Base-by-base conservation (phyloP, 169 alveolate species). In the Plasmodium malariae region DNA sequence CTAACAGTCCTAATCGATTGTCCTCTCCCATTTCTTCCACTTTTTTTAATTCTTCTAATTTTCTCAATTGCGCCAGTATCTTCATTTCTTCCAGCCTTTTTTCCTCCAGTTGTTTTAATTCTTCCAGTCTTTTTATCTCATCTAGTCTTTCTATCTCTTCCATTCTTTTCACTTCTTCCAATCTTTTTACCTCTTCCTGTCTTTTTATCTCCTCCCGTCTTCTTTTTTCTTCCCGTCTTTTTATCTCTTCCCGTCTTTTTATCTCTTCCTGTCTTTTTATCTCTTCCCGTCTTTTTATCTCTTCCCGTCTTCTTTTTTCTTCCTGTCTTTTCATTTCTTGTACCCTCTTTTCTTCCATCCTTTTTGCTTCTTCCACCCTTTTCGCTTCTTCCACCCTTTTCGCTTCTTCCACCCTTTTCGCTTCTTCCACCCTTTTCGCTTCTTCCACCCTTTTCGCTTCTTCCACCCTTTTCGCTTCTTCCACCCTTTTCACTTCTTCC, bases 111-210 rank as follows among this genome's bases (percentile, higher is more conserved):
- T 17, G 12, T 17, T 34, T 30, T 34, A 11, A 14, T 9, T 63
- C 54, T 19, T 37, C 34, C 19, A 68, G 14, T 36, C 11, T 30
- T 24, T 74, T 59, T 19, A 37, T 28, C n/a, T 36, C 32, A 21
- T 48, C 54, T 34, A 19, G 19, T 51, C 19, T 57, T 65, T 45
- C 57, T 5, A n/a, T 12, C 30, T 74, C 88, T 36, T 59, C 48
- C 62, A 74, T 9, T 59, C 45, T 40, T 36, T 43, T 78, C 43
- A 55, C 30, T 40, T 78, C 89, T 62, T 28, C 89, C 36, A 40
- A 14, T 19, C 57, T 78, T 43, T 65, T 78, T 36, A 43, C 48
- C 9, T 62, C 70, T 21, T 26, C 89, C 17, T 6, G 48, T 57
- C 37, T 63, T 30, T 34, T 78, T 49, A 30, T 51, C 40, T 60